These are phyloP conservation scores for Halophytophthora batemanensis DNA, from an alignment of 352 stramenopile genomes.

Conservation along the genomic window DNA sequence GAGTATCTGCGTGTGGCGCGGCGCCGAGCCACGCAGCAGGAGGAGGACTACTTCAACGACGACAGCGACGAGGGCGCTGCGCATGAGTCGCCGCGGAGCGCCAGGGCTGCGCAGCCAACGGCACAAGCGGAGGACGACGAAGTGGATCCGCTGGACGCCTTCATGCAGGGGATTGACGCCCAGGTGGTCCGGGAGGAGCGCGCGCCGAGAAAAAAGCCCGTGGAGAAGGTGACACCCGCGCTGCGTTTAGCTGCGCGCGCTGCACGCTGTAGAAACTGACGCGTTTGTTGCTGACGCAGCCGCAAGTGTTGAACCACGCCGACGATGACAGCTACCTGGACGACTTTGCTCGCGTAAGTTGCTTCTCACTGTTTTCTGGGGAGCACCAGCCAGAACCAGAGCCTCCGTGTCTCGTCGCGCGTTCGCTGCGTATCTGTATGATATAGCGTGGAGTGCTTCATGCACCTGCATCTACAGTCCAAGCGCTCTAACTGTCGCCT, in stretches of 20 bases:
- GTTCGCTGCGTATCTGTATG: neutral
- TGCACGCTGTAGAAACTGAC: neutral
- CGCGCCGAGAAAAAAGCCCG: constrained; percentile 17
- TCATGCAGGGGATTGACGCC: constrained; percentile 78
- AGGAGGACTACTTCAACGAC: constrained; percentile 66
- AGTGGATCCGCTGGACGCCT: constrained; percentile 81
- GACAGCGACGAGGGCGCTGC: constrained; percentile 34
- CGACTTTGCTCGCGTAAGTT: constrained; percentile 26
- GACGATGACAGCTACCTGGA: constrained; percentile 37
- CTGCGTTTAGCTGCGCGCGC: neutral
- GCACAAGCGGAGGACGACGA: constrained; percentile 31
- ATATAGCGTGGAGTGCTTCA: neutral
- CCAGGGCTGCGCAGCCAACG: neutral
- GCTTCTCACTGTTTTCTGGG: neutral
- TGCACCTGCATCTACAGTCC: neutral
- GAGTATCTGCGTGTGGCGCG: constrained; percentile 61
- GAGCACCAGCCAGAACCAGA: too few relatives aligned
- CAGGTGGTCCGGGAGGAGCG: constrained; percentile 54
- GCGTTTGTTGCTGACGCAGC: constrained; percentile 7
- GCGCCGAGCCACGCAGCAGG: constrained; percentile 37
- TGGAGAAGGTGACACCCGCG: constrained; percentile 31
- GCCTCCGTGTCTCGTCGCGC: neutral
- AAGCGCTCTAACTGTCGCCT: constrained; percentile 6
- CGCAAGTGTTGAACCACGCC: constrained; percentile 31
- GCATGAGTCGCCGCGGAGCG: neutral